Base-by-base conservation (phyloP, 2,329 filamentous ascomycete genomes). In the Aspergillus novofumigatus region DNA sequence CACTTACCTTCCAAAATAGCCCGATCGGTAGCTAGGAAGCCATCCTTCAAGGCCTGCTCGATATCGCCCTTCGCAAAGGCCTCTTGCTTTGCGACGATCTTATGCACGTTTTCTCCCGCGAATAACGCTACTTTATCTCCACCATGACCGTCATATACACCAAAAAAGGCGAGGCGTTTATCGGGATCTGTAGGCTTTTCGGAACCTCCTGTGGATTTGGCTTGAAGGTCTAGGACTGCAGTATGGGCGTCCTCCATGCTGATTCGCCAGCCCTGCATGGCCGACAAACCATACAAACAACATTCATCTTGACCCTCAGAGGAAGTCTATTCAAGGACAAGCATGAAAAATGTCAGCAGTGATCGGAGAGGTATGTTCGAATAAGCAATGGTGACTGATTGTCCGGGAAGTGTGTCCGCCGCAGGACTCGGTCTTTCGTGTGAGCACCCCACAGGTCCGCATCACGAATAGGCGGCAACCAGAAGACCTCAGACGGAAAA, bases 241-340 rank as follows among this genome's bases (percentile, higher is more conserved):
- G 90, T 91, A 79, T 99, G 94, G 62, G 94, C 87, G 75, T 99
- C 94, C 77, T 99, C 94, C 94, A 99, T 99, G 81, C 91, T 96
- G 80, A 99, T 97, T 80, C 94, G 90, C 94, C 94, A 99, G 81
- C 94, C 94, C 79, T 99, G 94, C 94, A 99, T 99, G 78, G 92
- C 92, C 65, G 94, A 99, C 65, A 97, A 87, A 72, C 94, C 94
- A 77, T 90, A 99, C 73, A 94, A 79, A 73, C 96, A 86, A 73
- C 91, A 88, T 65, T 96, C 92, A 90, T 97, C 92, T 80, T 91
- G 87, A 78, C 92, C 92, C 73, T 87, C 87, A 75, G 89, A 87
- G 71, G 94, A 99, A 79, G 87, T 83, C 94, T 97, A 70, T 26
- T 26, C 25, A 52, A 26, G 50, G 35, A 38, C 5, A 38, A 23